Conservation (phyloP, 2,329 filamentous ascomycete species). For the Raffaelea ambrosiae region DNA sequence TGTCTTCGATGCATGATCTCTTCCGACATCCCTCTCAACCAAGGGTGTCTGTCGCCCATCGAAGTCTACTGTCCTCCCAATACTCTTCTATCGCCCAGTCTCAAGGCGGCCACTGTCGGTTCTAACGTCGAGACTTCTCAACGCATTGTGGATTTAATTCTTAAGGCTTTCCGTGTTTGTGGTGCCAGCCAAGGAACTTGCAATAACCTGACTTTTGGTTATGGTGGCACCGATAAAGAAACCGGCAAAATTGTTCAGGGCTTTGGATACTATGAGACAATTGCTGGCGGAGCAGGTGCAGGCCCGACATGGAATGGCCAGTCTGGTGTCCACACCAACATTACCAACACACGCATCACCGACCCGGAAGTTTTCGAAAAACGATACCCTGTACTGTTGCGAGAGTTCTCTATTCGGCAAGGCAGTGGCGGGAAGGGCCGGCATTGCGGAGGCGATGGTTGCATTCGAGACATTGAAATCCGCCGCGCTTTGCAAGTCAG, state of each 20-base stretch:
- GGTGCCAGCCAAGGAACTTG: slow-evolving; percentile 21
- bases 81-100: slow-evolving; percentile 22
- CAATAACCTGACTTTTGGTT: slow-evolving; percentile 21
- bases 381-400: slow-evolving; percentile 23
- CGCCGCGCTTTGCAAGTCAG: slow-evolving; percentile 15
- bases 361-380: slow-evolving; percentile 25
- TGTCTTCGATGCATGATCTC: slow-evolving; percentile 24
- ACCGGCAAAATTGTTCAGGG: slow-evolving; percentile 49
- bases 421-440: slow-evolving; percentile 20
- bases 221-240: background rate
- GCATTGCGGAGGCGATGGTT: slow-evolving; percentile 24
- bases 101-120: slow-evolving; percentile 24
- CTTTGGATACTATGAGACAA: slow-evolving; percentile 84
- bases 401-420: slow-evolving; percentile 18
- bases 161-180: slow-evolving; percentile 19
- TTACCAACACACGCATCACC: slow-evolving; percentile 23
- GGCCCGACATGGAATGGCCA: slow-evolving; percentile 56
- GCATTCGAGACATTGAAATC: slow-evolving; percentile 24
- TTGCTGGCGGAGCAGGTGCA: slow-evolving; percentile 68
- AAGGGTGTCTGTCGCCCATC: slow-evolving; percentile 26
- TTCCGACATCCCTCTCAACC: slow-evolving; percentile 28
- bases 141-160: slow-evolving; percentile 22
- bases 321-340: slow-evolving; percentile 19
- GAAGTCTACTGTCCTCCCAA: slow-evolving; percentile 21
- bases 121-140: slow-evolving; percentile 26